Percentiles rank a stretch among this genome's conserved stretches.
These are phyloP conservation scores for Fusarium torulosum DNA, from an alignment of 2,329 filamentous ascomycete species.

Conservation along the genomic window DNA sequence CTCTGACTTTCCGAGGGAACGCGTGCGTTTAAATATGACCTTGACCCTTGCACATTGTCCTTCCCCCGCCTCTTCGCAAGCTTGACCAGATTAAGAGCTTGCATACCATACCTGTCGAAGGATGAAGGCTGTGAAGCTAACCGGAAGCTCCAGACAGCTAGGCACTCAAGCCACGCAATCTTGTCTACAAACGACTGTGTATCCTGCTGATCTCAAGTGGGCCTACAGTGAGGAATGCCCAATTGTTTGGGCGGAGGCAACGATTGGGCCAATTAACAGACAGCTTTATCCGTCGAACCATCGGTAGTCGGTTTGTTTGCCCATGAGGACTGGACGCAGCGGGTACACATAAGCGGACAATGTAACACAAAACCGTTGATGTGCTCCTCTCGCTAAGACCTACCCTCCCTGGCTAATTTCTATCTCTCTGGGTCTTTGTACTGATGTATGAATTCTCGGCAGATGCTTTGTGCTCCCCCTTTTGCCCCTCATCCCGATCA, in stretches of 20 bases:
- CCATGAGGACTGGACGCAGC: background rate
- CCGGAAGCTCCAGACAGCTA: background rate
- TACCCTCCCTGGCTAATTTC: background rate
- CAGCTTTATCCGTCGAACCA: background rate
- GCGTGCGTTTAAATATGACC: conserved; percentile 40
- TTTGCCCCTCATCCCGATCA: background rate
- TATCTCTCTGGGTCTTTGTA: background rate
- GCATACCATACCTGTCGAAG: background rate
- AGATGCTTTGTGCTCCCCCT: background rate
- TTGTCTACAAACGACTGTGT: conserved; percentile 21
- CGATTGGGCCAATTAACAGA: conserved; percentile 17
- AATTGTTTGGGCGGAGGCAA: no score
- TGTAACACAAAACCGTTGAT: conserved; percentile 11
- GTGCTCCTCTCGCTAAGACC: conserved; percentile 3
- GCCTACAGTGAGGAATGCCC: background rate
- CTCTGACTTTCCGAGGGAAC: conserved; percentile 11
- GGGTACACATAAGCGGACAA: background rate
- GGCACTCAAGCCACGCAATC: conserved; percentile 19
- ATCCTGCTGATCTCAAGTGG: conserved; percentile 1
- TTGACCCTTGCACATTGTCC: conserved; percentile 36
- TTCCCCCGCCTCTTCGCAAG: conserved; percentile 26
- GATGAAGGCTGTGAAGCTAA: background rate
- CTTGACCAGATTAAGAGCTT: conserved; percentile 6
- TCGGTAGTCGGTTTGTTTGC: background rate
- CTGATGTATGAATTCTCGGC: background rate